Evolutionary conservation across 164 flowering plant genomes (phyloP).

Genomic region (Vitis riparia): DNA sequence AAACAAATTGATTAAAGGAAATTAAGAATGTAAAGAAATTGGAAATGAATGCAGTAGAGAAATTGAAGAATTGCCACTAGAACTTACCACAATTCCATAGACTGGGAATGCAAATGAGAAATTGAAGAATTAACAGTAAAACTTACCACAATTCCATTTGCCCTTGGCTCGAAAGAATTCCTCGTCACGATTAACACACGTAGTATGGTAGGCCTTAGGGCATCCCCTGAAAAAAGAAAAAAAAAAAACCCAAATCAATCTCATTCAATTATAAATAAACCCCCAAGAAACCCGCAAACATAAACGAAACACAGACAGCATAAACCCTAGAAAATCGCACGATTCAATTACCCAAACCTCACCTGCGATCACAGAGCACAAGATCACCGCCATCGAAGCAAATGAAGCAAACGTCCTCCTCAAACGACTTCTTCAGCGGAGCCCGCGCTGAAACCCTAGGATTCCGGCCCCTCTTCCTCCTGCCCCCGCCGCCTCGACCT

Average conservation of each 20-base stretch:
- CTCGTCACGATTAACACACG: conserved; percentile 87
- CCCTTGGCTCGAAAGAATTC: conserved; percentile 87
- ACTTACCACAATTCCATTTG: conserved; percentile 93
- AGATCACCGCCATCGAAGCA: conserved; percentile 98
- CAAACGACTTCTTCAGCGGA: conserved; percentile 35
- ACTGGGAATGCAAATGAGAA: neutral
- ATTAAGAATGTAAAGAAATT: too few species aligned
- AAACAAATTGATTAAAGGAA: too few species aligned
- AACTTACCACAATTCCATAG: neutral
- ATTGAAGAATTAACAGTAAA: neutral
- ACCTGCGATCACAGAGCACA: conserved; percentile 94
- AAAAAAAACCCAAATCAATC: neutral
- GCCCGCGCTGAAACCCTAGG: conserved; percentile 22
- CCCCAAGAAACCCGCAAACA: neutral
- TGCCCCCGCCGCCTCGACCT: conserved; percentile 52
- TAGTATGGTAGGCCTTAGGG: conserved; percentile 93
- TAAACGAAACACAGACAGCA: neutral
- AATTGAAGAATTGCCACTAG: too few species aligned
- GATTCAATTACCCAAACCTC: conserved; percentile 3
- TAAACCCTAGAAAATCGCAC: conserved; percentile 1
- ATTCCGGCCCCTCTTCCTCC: conserved; percentile 16
- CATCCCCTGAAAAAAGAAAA: conserved; percentile 63
- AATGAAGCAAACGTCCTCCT: conserved; percentile 78
- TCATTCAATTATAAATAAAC: neutral
- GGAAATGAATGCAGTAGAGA: too few species aligned